phyloP scores from a whole-genome alignment of 2,329 filamentous ascomycete genomes.

The Beauveria medogensis region DNA sequence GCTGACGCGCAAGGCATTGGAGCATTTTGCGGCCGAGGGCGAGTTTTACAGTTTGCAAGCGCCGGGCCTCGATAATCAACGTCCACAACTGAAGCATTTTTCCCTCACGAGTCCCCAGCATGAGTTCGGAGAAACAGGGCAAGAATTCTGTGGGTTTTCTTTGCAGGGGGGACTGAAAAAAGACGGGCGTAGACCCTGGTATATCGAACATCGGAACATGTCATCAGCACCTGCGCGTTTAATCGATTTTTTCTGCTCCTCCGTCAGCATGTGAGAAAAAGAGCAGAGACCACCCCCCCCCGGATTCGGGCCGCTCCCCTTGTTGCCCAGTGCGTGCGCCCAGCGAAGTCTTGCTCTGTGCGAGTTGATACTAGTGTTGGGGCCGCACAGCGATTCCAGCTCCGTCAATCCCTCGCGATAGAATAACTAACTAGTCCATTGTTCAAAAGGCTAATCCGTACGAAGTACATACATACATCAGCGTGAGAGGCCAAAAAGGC shows the following conservation, averaged over 20 bases:
- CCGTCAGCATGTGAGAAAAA: constrained; percentile 3
- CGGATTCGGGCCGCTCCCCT: too few relatives aligned
- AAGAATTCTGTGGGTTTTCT: too few relatives aligned
- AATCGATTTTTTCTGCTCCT: neutral
- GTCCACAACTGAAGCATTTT: neutral
- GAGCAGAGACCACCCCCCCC: neutral
- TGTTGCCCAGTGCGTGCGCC: too few relatives aligned
- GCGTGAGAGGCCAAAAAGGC: neutral
- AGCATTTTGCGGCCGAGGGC: neutral
- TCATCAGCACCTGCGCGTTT: too few relatives aligned
- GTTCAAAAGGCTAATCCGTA: neutral
- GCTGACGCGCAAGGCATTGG: too few relatives aligned
- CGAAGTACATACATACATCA: too few relatives aligned
- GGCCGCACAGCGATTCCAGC: neutral
- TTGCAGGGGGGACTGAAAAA: neutral
- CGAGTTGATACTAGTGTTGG: neutral
- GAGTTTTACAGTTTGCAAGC: neutral
- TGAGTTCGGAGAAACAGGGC: neutral
- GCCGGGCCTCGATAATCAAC: neutral
- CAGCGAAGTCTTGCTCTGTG: too few relatives aligned
- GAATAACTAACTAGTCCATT: too few relatives aligned
- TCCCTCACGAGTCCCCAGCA: neutral
- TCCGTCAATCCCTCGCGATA: neutral
- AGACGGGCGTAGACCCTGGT: neutral
- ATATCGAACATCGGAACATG: neutral